phyloP scores from a whole-genome alignment of 306 rosid species.

The Ormosia emarginata region DNA sequence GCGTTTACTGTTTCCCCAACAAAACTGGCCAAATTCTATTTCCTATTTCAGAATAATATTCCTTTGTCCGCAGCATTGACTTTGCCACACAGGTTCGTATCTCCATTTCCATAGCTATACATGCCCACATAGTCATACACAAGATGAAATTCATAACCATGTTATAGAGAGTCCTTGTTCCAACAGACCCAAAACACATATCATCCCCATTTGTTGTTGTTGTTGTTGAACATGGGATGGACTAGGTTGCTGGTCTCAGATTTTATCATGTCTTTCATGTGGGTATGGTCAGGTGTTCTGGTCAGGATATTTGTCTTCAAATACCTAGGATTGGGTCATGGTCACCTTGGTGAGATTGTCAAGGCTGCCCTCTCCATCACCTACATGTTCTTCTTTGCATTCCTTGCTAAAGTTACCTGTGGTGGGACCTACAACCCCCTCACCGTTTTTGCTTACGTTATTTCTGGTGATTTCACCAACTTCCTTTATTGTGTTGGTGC shows the following conservation, averaged over 20 bases:
- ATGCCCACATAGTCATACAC: too few species aligned
- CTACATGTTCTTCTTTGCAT: conserved; percentile 74
- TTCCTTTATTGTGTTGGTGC: conserved; percentile 58
- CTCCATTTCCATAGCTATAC: background rate
- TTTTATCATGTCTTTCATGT: conserved; percentile 70
- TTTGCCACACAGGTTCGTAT: background rate
- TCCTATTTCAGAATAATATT: too few species aligned
- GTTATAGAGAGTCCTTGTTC: background rate
- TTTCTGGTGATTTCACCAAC: conserved; percentile 54
- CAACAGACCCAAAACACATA: background rate
- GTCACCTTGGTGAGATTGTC: conserved; percentile 41
- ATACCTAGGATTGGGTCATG: conserved; percentile 32
- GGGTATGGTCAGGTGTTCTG: conserved; percentile 76
- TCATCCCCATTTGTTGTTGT: background rate
- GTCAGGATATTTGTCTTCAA: conserved; percentile 41
- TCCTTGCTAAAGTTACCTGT: conserved; percentile 44
- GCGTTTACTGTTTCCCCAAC: too few species aligned
- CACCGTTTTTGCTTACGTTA: conserved; percentile 54
- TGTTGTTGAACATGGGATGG: conserved; percentile 40
- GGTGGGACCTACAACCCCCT: conserved; percentile 90
- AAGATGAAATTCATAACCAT: too few species aligned
- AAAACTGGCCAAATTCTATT: too few species aligned
- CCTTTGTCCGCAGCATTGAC: too few species aligned
- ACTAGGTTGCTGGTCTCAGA: conserved; percentile 47
- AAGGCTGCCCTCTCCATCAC: conserved; percentile 33